Conservation (phyloP, 768 basidiomycete species). For the Plicaturopsis crispa region DNA sequence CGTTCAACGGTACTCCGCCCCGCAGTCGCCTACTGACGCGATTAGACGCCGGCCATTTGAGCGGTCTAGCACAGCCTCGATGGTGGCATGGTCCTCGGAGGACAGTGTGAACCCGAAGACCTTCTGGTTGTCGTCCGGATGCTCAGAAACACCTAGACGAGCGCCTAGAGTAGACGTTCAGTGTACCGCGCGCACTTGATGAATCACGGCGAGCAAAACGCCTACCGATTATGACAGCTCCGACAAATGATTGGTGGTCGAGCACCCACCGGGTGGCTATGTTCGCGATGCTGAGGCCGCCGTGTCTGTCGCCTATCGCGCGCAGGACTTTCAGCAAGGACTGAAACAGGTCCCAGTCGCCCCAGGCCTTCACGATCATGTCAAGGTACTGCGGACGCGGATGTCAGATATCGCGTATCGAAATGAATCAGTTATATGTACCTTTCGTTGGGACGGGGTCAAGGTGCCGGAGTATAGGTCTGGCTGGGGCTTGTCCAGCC, state of each 20-base stretch:
- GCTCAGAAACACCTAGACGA: conserved; percentile 69
- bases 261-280: conserved; percentile 79
- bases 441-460: conserved; percentile 83
- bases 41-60: conserved; percentile 62
- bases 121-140: conserved; percentile 58
- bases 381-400: conserved; percentile 61
- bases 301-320: conserved; percentile 59
- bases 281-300: conserved; percentile 63
- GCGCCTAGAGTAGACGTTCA: conserved; percentile 37
- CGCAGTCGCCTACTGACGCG: conserved; percentile 71
- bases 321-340: conserved; percentile 50
- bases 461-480: conserved; percentile 60
- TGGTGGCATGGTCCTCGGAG: conserved; percentile 47
- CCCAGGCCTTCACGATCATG: conserved; percentile 76
- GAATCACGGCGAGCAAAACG: background rate
- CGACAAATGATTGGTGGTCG: conserved; percentile 63
- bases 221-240: conserved; percentile 72
- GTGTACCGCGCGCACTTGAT: background rate
- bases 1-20: conserved; percentile 70
- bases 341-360: conserved; percentile 72
- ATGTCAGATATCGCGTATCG: conserved; percentile 3
- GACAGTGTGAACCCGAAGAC: conserved; percentile 54
- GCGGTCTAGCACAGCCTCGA: conserved; percentile 52
- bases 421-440: conserved; percentile 15
- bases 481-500: conserved; percentile 62